Conservation (phyloP, 805 yeast genomes). For the Metschnikowia corniflorae region DNA sequence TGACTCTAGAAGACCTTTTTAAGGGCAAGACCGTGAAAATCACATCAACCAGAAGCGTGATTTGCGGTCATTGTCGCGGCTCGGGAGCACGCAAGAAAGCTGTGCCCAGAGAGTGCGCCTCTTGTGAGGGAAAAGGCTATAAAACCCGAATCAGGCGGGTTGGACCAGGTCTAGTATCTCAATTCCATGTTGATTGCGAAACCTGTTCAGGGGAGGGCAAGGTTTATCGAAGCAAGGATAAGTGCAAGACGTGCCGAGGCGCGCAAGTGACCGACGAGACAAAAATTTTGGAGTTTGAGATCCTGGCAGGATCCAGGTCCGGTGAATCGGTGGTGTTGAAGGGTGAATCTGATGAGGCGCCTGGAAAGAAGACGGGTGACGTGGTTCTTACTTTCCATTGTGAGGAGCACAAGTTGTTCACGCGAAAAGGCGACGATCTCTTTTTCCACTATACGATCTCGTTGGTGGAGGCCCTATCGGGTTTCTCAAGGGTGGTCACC, state of each 20-base stretch:
- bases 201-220: slow-evolving; percentile 72
- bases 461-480: slow-evolving; percentile 79
- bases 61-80: slow-evolving; percentile 75
- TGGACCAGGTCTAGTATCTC: slow-evolving; percentile 73
- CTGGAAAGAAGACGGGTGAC: slow-evolving; percentile 75
- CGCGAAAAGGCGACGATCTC: slow-evolving; percentile 61
- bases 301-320: slow-evolving; percentile 65
- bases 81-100: slow-evolving; percentile 68
- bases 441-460: slow-evolving; percentile 58
- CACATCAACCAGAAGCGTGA: slow-evolving; percentile 63
- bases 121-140: slow-evolving; percentile 72
- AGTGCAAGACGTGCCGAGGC: slow-evolving; percentile 77
- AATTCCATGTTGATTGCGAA: slow-evolving; percentile 57
- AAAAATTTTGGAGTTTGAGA: slow-evolving; percentile 70
- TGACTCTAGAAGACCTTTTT: slow-evolving; percentile 70
- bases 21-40: slow-evolving; percentile 78
- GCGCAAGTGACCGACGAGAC: slow-evolving; percentile 56
- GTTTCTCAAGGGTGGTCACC: slow-evolving; percentile 62
- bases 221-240: slow-evolving; percentile 57
- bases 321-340: slow-evolving; percentile 58
- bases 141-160: slow-evolving; percentile 57
- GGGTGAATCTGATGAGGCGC: slow-evolving; percentile 75
- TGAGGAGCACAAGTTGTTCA: slow-evolving; percentile 46
- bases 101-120: slow-evolving; percentile 50
- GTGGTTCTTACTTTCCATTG: slow-evolving; percentile 60